Conservation (phyloP, 208 protist species). For the Leishmania aethiopica region DNA sequence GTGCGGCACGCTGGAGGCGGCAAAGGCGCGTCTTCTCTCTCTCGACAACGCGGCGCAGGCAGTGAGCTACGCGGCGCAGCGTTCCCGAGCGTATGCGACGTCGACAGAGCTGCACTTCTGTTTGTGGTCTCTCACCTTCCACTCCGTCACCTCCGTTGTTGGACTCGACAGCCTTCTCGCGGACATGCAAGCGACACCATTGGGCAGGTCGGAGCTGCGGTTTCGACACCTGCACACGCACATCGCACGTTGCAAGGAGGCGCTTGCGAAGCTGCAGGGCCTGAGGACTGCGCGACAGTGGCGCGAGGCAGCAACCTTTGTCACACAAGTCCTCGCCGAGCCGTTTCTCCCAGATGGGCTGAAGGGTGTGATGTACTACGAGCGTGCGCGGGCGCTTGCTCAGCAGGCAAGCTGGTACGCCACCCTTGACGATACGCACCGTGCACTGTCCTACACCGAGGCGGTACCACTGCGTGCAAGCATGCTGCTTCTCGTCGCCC, state of each 20-base stretch:
- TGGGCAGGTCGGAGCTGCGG: slow-evolving; percentile 34
- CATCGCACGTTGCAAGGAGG: slow-evolving; percentile 26
- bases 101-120: slow-evolving; percentile 53
- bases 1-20: slow-evolving; percentile 55
- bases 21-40: slow-evolving; percentile 54
- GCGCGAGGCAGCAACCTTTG: slow-evolving; percentile 1
- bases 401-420: slow-evolving; percentile 48
- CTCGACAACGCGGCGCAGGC: slow-evolving; percentile 37
- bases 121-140: slow-evolving; percentile 50
- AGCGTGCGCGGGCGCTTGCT: slow-evolving; percentile 45
- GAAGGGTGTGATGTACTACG: slow-evolving; percentile 23
- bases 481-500: slow-evolving; percentile 48
- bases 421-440: slow-evolving; percentile 55
- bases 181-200: slow-evolving; percentile 25
- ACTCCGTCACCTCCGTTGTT: slow-evolving; percentile 27
- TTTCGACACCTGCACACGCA: slow-evolving; percentile 42
- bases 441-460: slow-evolving; percentile 41
- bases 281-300: slow-evolving; percentile 9
- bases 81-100: slow-evolving; percentile 29
- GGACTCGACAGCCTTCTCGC: slow-evolving; percentile 40
- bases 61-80: slow-evolving; percentile 31
- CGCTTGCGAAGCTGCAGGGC: slow-evolving; percentile 9
- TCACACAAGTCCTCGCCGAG: slow-evolving; percentile 1
- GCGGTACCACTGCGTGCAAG: slow-evolving; percentile 18
- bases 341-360: slow-evolving; percentile 35